Evolutionary conservation across 345 rosid genomes (phyloP), one percentile per base, ranked within the genome.

Genomic region (Erysimum cheiranthoides): DNA sequence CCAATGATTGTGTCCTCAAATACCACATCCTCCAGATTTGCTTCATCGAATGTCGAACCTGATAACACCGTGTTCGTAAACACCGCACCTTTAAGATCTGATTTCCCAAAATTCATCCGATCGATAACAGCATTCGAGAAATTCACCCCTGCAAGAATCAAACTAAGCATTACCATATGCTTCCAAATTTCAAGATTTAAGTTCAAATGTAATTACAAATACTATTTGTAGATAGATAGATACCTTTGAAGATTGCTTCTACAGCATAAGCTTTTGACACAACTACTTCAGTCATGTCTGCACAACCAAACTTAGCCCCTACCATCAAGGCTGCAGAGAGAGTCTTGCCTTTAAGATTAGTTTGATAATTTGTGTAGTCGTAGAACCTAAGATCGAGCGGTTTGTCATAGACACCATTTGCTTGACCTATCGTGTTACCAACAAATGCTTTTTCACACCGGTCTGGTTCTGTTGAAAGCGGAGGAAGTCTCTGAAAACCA

Each of bases 261-360:
- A 85, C 98, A 46, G 98, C 98, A 61, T 89, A 92, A 61, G 98
- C 98, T 84, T 94, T 94, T 14, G 97, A 94, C 97, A 94, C 92
- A n/a, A 94, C 91, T 8, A 89, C 98, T 79, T 92, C 98, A 9
- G 97, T 30, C 97, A 92, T 94, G 74, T 94, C 96, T 2, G 98
- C 98, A 60, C 97, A 97, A 80, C 92, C 98, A 63, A 94, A 94
- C 84, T 94, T 94, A 75, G 98, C 97, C 13, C 75, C 95, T 2
- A 97, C 85, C 97, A 94, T 92, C 35, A 94, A 93, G 4, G 97
- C 98, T 4, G 98, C 97, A 0, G 97, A 83, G 49, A 94, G 96
- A 62, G 98, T 84, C 84, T 94, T 90, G 49, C 98, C 98, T 76
- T 94, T 94, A 16, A 94, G 88, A 59, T 90, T 90, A 49, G 91